Percentiles rank a stretch among this genome's conserved stretches.
These are phyloP conservation scores for Aristolochia californica DNA, from an alignment of 164 flowering plant species.

Conservation along the genomic window DNA sequence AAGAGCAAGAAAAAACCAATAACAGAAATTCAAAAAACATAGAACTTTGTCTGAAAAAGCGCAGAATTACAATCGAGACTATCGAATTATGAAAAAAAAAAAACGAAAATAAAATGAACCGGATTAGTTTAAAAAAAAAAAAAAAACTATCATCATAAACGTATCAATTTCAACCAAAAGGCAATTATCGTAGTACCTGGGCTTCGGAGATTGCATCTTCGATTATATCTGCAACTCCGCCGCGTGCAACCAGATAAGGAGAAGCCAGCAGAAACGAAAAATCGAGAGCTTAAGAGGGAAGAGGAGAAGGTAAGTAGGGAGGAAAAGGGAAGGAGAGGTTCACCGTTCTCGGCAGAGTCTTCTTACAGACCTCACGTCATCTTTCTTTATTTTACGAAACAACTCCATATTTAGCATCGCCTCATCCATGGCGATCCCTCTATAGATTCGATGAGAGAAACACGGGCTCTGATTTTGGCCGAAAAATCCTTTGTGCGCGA, in stretches of 20 bases:
- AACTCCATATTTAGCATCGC: constrained; percentile 2
- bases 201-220: not conserved
- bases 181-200: not conserved
- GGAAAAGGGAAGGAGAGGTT: not conserved
- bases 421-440: not conserved
- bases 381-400: not conserved
- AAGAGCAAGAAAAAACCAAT: not conserved
- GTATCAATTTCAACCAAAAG: no score
- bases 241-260: not conserved
- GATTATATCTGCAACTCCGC: constrained; percentile 1
- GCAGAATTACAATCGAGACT: no score
- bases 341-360: not conserved
- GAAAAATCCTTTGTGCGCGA: no score
- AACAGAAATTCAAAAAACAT: no score
- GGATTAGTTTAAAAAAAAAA: no score
- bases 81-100: no score
- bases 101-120: no score
- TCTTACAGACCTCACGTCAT: constrained; percentile 4
- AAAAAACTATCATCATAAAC: no score
- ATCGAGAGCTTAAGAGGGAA: not conserved
- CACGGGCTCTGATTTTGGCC: not conserved
- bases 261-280: not conserved
- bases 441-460: not conserved
- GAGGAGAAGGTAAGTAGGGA: not conserved
- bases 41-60: no score